A percentile compares a stretch with the other conserved stretches of the same genome.
Conservation (phyloP, 805 yeast species). For the Ogataea trehalophila region DNA sequence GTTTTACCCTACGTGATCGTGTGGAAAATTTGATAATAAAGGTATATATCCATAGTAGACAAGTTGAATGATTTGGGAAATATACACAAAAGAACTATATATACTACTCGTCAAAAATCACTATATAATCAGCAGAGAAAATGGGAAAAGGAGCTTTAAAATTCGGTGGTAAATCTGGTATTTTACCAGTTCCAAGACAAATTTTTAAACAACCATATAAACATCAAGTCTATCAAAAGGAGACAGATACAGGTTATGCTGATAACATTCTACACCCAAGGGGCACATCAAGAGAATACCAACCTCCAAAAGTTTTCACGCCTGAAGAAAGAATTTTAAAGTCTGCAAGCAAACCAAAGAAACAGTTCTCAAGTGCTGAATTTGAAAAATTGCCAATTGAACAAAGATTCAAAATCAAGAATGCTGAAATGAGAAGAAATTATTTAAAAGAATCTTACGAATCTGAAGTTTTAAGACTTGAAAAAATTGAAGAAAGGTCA, state of each 20-base stretch:
- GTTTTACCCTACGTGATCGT: too few relatives aligned
- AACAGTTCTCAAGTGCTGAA: constrained; percentile 27
- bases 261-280: constrained; percentile 64
- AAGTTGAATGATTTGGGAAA: too few relatives aligned
- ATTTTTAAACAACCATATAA: constrained; percentile 66
- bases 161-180: constrained; percentile 69
- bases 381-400: constrained; percentile 31
- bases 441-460: constrained; percentile 59
- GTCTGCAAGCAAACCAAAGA: constrained; percentile 46
- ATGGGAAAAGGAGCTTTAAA: constrained; percentile 49
- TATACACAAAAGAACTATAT: too few relatives aligned
- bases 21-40: too few relatives aligned
- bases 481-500: constrained; percentile 23
- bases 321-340: constrained; percentile 55
- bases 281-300: constrained; percentile 54
- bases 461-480: constrained; percentile 34
- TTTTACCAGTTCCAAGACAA: constrained; percentile 72
- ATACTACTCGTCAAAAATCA: neutral
- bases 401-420: constrained; percentile 43
- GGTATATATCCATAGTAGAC: too few relatives aligned
- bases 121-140: neutral
- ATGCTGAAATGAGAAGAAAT: constrained; percentile 65
- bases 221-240: constrained; percentile 45
- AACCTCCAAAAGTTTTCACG: constrained; percentile 47
- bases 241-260: constrained; percentile 62